Base-by-base conservation (phyloP, 306 rosid species). In the Carpinus viminea region DNA sequence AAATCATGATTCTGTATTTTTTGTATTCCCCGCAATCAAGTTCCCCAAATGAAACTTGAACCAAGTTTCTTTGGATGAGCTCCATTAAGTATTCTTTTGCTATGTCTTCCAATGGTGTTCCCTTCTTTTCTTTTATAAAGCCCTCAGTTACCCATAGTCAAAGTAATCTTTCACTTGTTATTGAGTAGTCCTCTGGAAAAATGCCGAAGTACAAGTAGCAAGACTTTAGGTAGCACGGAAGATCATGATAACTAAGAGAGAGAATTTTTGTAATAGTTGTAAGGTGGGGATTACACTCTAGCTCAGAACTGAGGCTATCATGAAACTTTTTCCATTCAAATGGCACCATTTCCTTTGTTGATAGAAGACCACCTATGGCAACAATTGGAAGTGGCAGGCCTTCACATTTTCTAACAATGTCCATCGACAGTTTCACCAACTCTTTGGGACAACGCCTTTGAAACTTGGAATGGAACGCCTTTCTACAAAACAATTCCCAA, bases 141-240 rank as follows among this genome's bases (percentile, higher is more conserved):
- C 74, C 78, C 41, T 79, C 78, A 0, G 68, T 68, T 21, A 62
- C 36, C 78, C 83, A 79, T 9, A 79, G 15, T 2, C 15, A 28
- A 64, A 52, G 2, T 2, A 79, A 72, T 64, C 47, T 61, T 11
- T 16, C 2, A 12, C 59, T 48, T 11, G 46, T 52, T 54, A 81
- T 76, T 12, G 73, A 61, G 13, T 70, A n/a, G 52, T 13, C 74
- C 51, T 70, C 45, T 0, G 77, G 84, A 47, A 81, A 81, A 46
- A 76, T 53, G 43, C 84, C 28, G 21, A 81, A 70, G 68, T 70
- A 81, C 43, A 76, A 71, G 74, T 76, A 60, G 52, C 84, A 76
- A 1, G 13, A 6, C 50, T 76, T 81, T 8, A 81, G 80, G 24
- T 70, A 64, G 13, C 11, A 75, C 61, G 66, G 48, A 18, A 75